Evolutionary conservation across 2,329 filamentous ascomycete species (phyloP), one percentile per base, ranked within the genome.

Genomic region (Myrmaecium sp.): DNA sequence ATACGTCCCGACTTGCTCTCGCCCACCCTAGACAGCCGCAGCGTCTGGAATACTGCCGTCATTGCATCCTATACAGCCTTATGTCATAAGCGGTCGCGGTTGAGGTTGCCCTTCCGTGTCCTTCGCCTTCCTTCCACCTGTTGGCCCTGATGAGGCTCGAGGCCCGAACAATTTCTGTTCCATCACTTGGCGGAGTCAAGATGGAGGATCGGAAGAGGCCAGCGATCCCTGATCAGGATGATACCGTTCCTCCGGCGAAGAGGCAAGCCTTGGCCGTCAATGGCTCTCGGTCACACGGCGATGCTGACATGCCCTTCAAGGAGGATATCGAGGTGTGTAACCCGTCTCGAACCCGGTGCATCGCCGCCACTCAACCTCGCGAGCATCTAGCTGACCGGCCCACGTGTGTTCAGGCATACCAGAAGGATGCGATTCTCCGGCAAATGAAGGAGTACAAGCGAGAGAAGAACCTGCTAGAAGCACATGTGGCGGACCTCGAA

Each of bases 161-260:
- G 60, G 67, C 70, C 42, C 65, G 66, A 52, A 68, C 72, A 57
- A 65, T 74, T 56, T 66, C 74, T 65, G 23, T 23, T 69, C 71
- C 78, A 64, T 76, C 81, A 62, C 56, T 66, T 54, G 74, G 74
- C 67, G 66, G 80, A 60, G 64, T 73, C 64, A 93, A 89, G 70
- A 98, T 95, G 86, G 89, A 98, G 69, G 89, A 95, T 65, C 82
- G 89, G 70, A 98, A 98, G 70, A 74, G 89, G 70, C 78, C 83
- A 49, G 80, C 83, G 49, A 68, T 77, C 42, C 67, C 70, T 56
- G 78, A 76, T 49, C 62, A 70, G 46, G 80, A 89, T 53, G 82
- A 94, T 41, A 63, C 80, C 47, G 79, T 78, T 38, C 86, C 86
- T 39, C 84, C 86, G 13, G 78, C 74, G 48, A 98, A 95, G 66